Evolutionary conservation across 768 basidiomycete genomes (phyloP), one percentile per base, ranked within the genome.

Genomic region (Tylopilus sp.): DNA sequence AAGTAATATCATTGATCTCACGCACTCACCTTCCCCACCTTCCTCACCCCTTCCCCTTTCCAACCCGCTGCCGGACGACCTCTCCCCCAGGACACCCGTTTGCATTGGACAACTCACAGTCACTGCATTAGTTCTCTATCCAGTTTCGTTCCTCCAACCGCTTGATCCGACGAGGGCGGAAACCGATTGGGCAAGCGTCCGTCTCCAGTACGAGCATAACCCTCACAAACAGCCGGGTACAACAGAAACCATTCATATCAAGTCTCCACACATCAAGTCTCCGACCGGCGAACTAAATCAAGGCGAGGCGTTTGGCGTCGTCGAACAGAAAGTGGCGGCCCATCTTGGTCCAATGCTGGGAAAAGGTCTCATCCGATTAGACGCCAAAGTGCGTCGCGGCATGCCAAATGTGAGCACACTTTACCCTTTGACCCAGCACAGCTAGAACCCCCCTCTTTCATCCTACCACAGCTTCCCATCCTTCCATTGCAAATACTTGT

Each of bases 31-130:
- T 9, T 77, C 76, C 11, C 71, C 67, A 7, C 76, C 76, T 75
- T 80, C 50, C 71, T 80, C 43, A 2, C 67, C 68, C 21, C 64
- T 64, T 26, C 66, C 63, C 52, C 53, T 62, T 58, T 48, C 64
- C 24, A 50, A 61, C 6, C 43, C 66, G 12, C 71, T 84, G 3
- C 80, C 83, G 3, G 72, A 75, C 10, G 85, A 89, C 41, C 70
- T 89, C 17, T 78, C 87, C 7, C 87, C 86, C 14, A 89, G 86
- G 73, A 89, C 88, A 0, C 87, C 90, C 16, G 84, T 95, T 48
- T 95, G 93, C 68, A 92, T 95, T 44, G 92, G 92, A 1, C 86
- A 89, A 53, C 76, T 95, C 31, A 76, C 78, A n/a, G 85, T 86
- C 19, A 90, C 87, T 17, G 92, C 90, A 14, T 80, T 95, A 25